These are phyloP conservation scores for Meira miltonrushii DNA, from an alignment of 1,284 basidiomycete species.

Conservation along the genomic window DNA sequence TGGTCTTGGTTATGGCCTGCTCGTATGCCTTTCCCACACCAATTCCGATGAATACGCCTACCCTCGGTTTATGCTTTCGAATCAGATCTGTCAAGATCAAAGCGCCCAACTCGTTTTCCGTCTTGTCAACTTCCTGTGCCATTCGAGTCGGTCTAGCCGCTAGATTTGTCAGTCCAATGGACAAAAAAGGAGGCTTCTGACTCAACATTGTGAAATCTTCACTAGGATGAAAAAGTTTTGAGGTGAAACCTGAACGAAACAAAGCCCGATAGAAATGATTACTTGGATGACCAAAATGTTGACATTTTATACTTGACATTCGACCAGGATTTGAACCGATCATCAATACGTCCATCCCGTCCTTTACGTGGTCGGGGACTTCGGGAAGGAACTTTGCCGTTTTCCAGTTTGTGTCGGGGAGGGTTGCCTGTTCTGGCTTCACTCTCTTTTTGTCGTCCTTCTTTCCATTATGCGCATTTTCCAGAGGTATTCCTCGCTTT, in stretches of 20 bases:
- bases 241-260: conserved; percentile 7
- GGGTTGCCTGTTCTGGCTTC: background rate
- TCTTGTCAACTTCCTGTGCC: conserved; percentile 11
- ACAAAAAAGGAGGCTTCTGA: conserved; percentile 2
- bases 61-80: background rate
- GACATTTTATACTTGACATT: conserved; percentile 5
- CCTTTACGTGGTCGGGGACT: background rate
- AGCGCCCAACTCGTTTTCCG: conserved; percentile 27
- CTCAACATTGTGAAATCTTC: background rate
- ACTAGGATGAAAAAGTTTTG: background rate
- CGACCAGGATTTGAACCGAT: conserved; percentile 12
- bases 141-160: conserved; percentile 3
- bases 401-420: background rate
- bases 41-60: conserved; percentile 5
- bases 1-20: background rate
- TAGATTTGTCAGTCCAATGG: conserved; percentile 10
- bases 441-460: background rate
- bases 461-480: background rate
- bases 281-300: conserved; percentile 10
- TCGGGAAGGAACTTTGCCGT: background rate
- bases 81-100: conserved; percentile 18
- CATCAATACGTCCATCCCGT: conserved; percentile 4
- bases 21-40: background rate
- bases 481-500: background rate
- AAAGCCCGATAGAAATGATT: conserved; percentile 12